Base-by-base conservation (phyloP, 2,329 filamentous ascomycete genomes). In the Colletotrichum navitas region DNA sequence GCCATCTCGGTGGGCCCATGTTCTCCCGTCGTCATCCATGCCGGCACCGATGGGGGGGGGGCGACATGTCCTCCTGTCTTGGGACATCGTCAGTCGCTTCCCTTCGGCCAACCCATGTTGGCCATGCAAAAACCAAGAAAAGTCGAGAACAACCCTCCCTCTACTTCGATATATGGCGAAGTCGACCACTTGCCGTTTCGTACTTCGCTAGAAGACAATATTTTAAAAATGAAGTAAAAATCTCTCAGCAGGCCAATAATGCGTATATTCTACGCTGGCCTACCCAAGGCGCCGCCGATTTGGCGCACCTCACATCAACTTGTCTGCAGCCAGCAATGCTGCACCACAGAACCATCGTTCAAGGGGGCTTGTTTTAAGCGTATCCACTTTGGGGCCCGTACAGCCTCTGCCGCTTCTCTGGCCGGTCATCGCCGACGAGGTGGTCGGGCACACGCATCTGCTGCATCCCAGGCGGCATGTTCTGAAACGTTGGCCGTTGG, bases 321-420 rank as follows among this genome's bases (percentile, higher is more conserved):
- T 52, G 39, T 41, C 24, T 10, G 14, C 47, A 8, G 41, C 16
- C 39, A 49, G 45, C 45, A 12, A 51, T 12, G 16, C 18, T 34
- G 7, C 18, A 14, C 5, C 18, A 8, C 26, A 1, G 18, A n/a
- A 11, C 24, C 21, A 18, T 32, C 26, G 16, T 32, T 18, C 14
- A 11, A 14, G 14, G 10, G 11, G 18, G 10, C n/a, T 10, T 11
- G 2, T 8, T 52, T 80, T 80, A 82, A 69, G 80, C 79, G 76
- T 83, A 85, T 72, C 78, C 82, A 24, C 80, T 79, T 56, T 83
- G 81, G 0, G 83, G 80, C 3, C 80, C 82, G 68, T 85, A 87
- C 62, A 88, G 68, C 55, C 87, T 81, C 75, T 88, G 87, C 61
- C 87, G 81, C 78, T 89, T 89, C 75, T 88, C 87, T 0, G 84